Evolutionary conservation across 179 eudicot species (phyloP).

Genomic region (Spinacia oleracea): DNA sequence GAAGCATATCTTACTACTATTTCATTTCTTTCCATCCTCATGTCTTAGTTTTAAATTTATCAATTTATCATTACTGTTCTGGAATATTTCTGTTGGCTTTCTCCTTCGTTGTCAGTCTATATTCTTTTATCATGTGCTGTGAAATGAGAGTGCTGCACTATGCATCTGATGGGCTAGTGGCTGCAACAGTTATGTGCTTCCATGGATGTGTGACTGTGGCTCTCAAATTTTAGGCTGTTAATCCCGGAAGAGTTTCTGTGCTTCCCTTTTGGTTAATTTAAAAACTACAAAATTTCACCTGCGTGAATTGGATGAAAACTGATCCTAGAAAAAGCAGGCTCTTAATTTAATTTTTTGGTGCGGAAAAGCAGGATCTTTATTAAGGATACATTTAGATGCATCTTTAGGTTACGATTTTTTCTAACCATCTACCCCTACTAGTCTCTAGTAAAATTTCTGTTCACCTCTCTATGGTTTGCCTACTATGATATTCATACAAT

Average conservation of each 20-base stretch:
- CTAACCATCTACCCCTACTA: background rate
- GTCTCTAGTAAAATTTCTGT: background rate
- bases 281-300: background rate
- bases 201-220: background rate
- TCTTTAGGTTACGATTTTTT: background rate
- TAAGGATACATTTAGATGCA: background rate
- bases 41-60: background rate
- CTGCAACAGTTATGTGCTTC: background rate
- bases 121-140: background rate
- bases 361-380: no score
- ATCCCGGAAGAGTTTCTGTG: background rate
- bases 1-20: background rate
- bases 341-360: no score
- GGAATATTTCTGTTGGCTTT: constrained; percentile 5
- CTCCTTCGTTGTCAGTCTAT: background rate
- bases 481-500: background rate
- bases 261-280: background rate
- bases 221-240: background rate
- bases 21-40: background rate
- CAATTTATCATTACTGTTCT: background rate
- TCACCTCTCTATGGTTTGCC: background rate
- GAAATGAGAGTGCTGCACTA: background rate
- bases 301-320: background rate
- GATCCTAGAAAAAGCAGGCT: background rate
- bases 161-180: background rate